Base-by-base conservation (phyloP, 202 grass and related monocot species). In the Schoenoplectus triqueter region DNA sequence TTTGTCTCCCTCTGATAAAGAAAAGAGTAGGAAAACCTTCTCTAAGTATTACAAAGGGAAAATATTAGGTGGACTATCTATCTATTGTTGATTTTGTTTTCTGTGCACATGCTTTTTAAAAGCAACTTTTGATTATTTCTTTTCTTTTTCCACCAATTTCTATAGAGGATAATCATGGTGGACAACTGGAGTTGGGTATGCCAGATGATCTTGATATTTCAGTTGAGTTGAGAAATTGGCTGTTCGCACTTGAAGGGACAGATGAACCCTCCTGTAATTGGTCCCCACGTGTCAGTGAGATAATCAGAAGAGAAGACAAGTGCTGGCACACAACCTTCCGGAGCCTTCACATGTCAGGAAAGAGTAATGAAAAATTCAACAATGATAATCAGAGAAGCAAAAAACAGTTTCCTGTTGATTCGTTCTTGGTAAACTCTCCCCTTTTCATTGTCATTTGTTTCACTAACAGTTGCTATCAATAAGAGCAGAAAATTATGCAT, bases 301-400 rank as follows among this genome's bases (percentile, higher is more conserved):
- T 57, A 87, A 70, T 96, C 78, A 91, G 82, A 69, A 94, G 96
- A 91, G 96, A 96, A 91, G 96, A 99, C 17, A 99, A 88, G 69
- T 99, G 96, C 87, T 99, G 96, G 96, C 96, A 99, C 90, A 92
- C 92, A 54, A 92, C 93, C n/a, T 99, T 99, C 82, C 92, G 84
- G 73, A 94, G 88, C 88, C 81, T 99, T 77, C 91, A 96, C 55
- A 18, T 99, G 64, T 92, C 86, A 57, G 92, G 91, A 80, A 99
- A 94, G 87, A 96, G 91, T 79, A 89, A 67, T 90, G 87, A 89
- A 69, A 82, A 63, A 62, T 78, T 85, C 82, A 90, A 89, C 54
- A 77, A 73, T 71, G 83, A 86, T 85, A 80, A 83, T 83, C 77
- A 75, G 15, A 80, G 65, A 21, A 57, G 64, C 48, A 94, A 89